Evolutionary conservation across 495 filamentous ascomycete genomes (phyloP).

Genomic region (Aspergillus diversus): DNA sequence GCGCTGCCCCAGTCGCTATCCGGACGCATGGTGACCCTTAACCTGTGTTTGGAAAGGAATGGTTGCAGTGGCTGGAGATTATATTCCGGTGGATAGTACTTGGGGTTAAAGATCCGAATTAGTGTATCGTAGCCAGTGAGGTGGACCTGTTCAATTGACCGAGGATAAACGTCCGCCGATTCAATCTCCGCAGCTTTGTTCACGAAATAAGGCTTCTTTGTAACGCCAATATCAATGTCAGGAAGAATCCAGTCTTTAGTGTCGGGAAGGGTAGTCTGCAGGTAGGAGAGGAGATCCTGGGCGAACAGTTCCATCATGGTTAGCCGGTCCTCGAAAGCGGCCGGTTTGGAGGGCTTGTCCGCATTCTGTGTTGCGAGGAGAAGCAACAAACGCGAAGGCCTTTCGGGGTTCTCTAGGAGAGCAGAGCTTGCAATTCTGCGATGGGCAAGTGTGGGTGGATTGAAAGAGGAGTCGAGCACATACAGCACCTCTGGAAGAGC

Average conservation of each 20-base stretch:
- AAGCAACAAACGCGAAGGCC: constrained; percentile 65
- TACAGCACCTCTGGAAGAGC: constrained; percentile 57
- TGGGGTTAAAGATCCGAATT: constrained; percentile 77
- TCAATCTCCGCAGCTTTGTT: constrained; percentile 79
- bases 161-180: constrained; percentile 51
- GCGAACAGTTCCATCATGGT: constrained; percentile 88
- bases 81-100: constrained; percentile 73
- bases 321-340: constrained; percentile 78
- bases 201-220: constrained; percentile 79
- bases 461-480: constrained; percentile 94
- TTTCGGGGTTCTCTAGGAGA: constrained; percentile 44
- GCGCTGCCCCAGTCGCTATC: constrained; percentile 66
- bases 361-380: constrained; percentile 90
- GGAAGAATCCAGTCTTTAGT: constrained; percentile 27
- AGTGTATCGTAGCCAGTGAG: constrained; percentile 88
- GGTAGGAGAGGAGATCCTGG: constrained; percentile 54
- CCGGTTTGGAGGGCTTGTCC: constrained; percentile 86
- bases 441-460: constrained; percentile 87
- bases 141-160: constrained; percentile 65
- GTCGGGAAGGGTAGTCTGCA: constrained; percentile 24
- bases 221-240: constrained; percentile 77
- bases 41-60: constrained; percentile 69
- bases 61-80: constrained; percentile 60
- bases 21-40: constrained; percentile 74
- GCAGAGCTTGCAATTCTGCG: constrained; percentile 73